phyloP scores from a whole-genome alignment of 192 early-diverging fungal species.

The Phlyctochytrium planicorne region DNA sequence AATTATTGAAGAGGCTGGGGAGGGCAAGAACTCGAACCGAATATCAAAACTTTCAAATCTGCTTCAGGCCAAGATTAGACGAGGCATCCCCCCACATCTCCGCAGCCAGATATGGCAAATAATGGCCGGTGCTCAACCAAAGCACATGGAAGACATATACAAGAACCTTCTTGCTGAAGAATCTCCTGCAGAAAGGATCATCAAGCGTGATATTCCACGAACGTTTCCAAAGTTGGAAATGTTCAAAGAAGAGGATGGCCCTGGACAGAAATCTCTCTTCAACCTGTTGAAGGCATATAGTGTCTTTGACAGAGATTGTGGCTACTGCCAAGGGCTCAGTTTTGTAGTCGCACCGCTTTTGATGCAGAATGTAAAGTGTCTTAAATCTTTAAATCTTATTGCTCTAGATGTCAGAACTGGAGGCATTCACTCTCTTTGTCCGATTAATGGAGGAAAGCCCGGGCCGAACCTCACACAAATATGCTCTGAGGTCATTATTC shows the following conservation, averaged over 20 bases:
- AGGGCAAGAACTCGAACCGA: conserved; percentile 8
- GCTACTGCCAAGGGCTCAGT: conserved; percentile 93
- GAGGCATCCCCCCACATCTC: conserved; percentile 76
- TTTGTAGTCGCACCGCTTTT: conserved; percentile 88
- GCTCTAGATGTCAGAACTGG: conserved; percentile 76
- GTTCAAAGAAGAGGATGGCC: conserved; percentile 71
- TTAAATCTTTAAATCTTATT: conserved; percentile 84
- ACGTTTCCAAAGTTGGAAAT: conserved; percentile 86
- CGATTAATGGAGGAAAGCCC: conserved; percentile 71
- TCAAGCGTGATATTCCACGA: conserved; percentile 79
- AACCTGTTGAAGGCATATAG: conserved; percentile 87
- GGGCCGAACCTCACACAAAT: conserved; percentile 27
- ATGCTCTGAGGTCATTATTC: conserved; percentile 84
- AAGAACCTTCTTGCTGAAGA: conserved; percentile 56
- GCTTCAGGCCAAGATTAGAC: conserved; percentile 66
- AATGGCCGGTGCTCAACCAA: conserved; percentile 73
- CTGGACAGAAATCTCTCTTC: conserved; percentile 83
- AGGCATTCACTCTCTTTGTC: conserved; percentile 88
- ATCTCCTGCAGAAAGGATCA: conserved; percentile 71
- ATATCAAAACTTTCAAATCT: conserved; percentile 33
- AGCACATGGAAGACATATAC: conserved; percentile 65
- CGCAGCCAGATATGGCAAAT: conserved; percentile 87
- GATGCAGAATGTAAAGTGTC: conserved; percentile 78
- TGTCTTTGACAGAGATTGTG: conserved; percentile 84
- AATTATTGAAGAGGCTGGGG: conserved; percentile 20